These are phyloP conservation scores for Boletellus deceptivus DNA, from an alignment of 1,284 basidiomycete species.

Conservation along the genomic window DNA sequence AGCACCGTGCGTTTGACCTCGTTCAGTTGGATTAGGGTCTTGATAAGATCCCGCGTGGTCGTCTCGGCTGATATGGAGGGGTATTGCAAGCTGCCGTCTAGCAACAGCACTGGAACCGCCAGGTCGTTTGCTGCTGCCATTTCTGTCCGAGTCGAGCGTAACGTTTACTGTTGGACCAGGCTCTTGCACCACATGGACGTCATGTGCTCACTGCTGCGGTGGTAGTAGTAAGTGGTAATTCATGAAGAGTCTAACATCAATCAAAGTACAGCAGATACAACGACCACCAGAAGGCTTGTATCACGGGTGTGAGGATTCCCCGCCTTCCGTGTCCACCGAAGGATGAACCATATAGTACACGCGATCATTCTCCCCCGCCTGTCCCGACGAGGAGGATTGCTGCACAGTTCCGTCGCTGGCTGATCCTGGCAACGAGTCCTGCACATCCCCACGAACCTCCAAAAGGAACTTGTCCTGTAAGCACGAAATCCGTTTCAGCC, in stretches of 20 bases:
- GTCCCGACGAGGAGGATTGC: slow-evolving; percentile 41
- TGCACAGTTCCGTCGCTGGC: slow-evolving; percentile 53
- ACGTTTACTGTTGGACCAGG: not conserved
- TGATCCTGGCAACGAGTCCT: slow-evolving; percentile 69
- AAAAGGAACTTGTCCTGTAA: slow-evolving; percentile 82
- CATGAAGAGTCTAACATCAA: not conserved
- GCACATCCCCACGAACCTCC: slow-evolving; percentile 78
- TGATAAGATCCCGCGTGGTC: slow-evolving; percentile 58
- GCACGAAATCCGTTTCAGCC: not conserved
- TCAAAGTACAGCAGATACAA: slow-evolving; percentile 11
- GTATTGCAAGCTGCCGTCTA: slow-evolving; percentile 61
- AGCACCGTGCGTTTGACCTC: slow-evolving; percentile 56
- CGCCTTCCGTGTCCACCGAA: slow-evolving; percentile 66
- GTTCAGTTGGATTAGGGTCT: slow-evolving; percentile 43
- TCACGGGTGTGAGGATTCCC: slow-evolving; percentile 37
- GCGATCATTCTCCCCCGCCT: slow-evolving; percentile 57
- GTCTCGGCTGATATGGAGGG: slow-evolving; percentile 53
- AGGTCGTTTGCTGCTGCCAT: slow-evolving; percentile 37
- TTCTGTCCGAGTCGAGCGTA: not conserved
- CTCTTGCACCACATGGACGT: slow-evolving; percentile 5
- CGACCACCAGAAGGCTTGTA: not conserved
- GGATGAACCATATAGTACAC: slow-evolving; percentile 83
- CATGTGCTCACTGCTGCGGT: not conserved
- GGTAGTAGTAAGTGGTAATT: not conserved
- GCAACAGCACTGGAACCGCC: slow-evolving; percentile 59